Percentiles rank a stretch among this genome's conserved stretches.
These are phyloP conservation scores for Diplodia scrobiculata DNA, from an alignment of 2,329 filamentous ascomycete species.

Conservation along the genomic window DNA sequence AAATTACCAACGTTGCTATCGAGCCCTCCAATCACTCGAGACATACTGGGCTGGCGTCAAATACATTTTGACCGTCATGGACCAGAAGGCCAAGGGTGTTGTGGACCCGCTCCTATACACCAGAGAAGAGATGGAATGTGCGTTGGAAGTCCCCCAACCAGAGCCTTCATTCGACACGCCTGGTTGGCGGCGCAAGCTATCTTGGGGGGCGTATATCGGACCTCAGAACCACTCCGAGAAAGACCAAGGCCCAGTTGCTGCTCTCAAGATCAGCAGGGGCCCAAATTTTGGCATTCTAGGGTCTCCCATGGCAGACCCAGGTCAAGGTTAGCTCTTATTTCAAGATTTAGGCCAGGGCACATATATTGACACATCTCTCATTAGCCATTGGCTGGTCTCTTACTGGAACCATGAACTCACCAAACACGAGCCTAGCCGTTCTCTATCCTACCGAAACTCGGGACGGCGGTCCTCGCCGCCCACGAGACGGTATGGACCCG, in stretches of 20 bases:
- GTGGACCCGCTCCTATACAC: constrained; percentile 71
- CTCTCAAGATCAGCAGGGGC: constrained; percentile 36
- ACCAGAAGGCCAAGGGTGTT: constrained; percentile 85
- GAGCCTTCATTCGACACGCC: constrained; percentile 55
- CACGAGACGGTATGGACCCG: constrained; percentile 28
- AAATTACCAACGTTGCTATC: constrained; percentile 85
- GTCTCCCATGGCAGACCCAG: constrained; percentile 54
- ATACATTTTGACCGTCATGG: constrained; percentile 82
- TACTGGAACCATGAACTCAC: constrained; percentile 84
- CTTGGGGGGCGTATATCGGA: constrained; percentile 46
- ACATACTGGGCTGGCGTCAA: constrained; percentile 83
- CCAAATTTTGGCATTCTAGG: constrained; percentile 41
- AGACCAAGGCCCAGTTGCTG: constrained; percentile 38
- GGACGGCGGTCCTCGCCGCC: constrained; percentile 29
- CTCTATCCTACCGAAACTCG: constrained; percentile 65
- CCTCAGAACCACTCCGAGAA: constrained; percentile 29
- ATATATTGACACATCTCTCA: constrained; percentile 33
- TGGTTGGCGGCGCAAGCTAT: constrained; percentile 54
- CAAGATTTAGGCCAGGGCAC: constrained; percentile 25
- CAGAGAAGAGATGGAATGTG: constrained; percentile 75
- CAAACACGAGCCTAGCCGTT: constrained; percentile 78
- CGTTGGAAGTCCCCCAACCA: constrained; percentile 57
- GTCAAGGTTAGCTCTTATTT: constrained; percentile 49
- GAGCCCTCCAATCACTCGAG: constrained; percentile 77
- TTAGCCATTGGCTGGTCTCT: constrained; percentile 78